Evolutionary conservation across 441 rosid species (phyloP).

Genomic region (Omphalea diandra): DNA sequence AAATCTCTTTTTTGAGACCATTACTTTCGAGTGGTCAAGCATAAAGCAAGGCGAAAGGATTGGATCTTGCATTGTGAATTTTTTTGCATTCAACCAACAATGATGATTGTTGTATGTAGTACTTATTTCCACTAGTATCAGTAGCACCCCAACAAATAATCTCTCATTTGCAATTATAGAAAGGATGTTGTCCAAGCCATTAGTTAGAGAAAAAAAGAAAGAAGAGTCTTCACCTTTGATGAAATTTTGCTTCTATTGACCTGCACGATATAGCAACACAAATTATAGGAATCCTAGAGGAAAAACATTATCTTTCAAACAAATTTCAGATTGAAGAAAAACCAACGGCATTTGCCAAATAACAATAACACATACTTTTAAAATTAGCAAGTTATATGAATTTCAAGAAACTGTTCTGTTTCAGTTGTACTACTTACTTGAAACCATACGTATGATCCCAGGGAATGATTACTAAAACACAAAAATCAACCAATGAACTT

Average conservation of each 20-base stretch:
- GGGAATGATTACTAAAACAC: no score
- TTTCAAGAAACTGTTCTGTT: no score
- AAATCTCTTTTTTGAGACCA: neutral
- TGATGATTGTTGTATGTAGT: no score
- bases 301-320: neutral
- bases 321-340: neutral
- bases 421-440: no score
- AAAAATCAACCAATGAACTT: no score
- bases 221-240: slow-evolving; percentile 36
- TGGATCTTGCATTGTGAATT: neutral
- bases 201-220: neutral
- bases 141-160: no score
- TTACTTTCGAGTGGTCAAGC: neutral
- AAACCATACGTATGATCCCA: no score
- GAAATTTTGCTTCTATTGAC: slow-evolving; percentile 31
- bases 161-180: no score
- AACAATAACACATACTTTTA: neutral
- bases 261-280: slow-evolving; percentile 25
- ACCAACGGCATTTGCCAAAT: neutral
- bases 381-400: no score
- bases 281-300: neutral
- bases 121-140: no score
- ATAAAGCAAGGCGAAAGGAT: neutral
- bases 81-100: no score
- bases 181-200: neutral